Conservation (phyloP, 2,329 filamentous ascomycete genomes). For the Colletotrichum liaoningense region DNA sequence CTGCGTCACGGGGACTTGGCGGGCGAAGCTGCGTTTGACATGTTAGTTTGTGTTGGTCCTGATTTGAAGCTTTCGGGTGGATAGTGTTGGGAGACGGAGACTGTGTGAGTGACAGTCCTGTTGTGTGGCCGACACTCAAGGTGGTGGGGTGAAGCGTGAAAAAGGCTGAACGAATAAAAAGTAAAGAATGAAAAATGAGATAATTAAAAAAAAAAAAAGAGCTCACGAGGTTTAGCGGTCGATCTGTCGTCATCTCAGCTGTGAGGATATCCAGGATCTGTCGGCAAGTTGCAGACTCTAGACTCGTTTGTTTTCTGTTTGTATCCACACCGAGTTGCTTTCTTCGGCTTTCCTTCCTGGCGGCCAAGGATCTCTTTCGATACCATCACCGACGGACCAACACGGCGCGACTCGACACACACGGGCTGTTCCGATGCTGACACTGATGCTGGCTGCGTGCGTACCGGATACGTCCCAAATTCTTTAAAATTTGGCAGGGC, state of each 20-base stretch:
- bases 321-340: background rate
- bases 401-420: background rate
- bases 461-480: background rate
- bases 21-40: background rate
- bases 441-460: background rate
- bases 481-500: background rate
- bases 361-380: background rate
- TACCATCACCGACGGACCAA: background rate
- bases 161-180: background rate
- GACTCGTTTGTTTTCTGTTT: background rate
- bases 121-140: background rate
- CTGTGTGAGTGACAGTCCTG: too few species aligned
- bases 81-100: background rate
- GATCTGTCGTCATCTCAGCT: slow-evolving; percentile 25
- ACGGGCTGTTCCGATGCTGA: background rate
- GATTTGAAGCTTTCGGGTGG: too few species aligned
- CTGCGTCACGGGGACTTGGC: background rate
- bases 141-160: background rate
- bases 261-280: background rate
- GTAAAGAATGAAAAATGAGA: background rate
- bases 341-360: background rate
- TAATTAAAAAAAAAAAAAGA: background rate
- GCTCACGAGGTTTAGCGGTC: slow-evolving; percentile 12
- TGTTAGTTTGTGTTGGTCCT: slow-evolving; percentile 1
- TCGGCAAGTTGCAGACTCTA: background rate